Base-by-base conservation (phyloP, 305 asterid genomes). In the Fraxinus nigra region DNA sequence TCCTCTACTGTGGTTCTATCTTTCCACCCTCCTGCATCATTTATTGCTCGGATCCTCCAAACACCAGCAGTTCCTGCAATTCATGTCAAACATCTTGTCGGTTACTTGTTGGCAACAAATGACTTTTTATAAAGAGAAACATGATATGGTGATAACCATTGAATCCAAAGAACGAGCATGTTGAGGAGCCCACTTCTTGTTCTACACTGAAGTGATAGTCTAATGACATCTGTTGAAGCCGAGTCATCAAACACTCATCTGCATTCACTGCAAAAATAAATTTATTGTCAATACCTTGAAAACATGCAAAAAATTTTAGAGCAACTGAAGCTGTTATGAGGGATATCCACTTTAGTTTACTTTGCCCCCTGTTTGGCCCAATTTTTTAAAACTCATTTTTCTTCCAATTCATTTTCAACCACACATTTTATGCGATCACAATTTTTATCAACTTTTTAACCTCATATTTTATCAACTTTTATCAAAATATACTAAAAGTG, bases 11-110 rank as follows among this genome's bases (percentile, higher is more conserved):
- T 95, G 37, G 98, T 95, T 85, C 98, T 87, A 77, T 95, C 97
- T 86, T 93, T 93, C 98, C 97, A 95, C 54, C 98, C 98, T n/a
- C 98, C 98, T 37, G 98, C 97, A 83, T 95, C 98, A 81, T 89
- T 82, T 35, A 95, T 72, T 54, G 97, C 98, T 79, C 77, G 81
- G 76, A 95, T 86, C 83, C 97, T 82, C 98, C 98, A 93, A 65
- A 93, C 95, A 13, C 97, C 97, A 70, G 97, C 98, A 74, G 97
- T 94, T 70, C 98, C 97, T 93, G 72, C 67, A 86, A 80, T 88
- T 79, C 81, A 87, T 80, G 54, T 76, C 69, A 80, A 84, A 76
- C 85, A 77, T 72, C 51, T 84, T 79, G 76, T 82, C 48, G 78
- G 67, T 73, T 79, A 65, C 40, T 80, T 54, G 75, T 30, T 70